Percentiles rank a stretch among this genome's conserved stretches.
These are phyloP conservation scores for Didymella exigua DNA, from an alignment of 2,329 filamentous ascomycete species.

Conservation along the genomic window DNA sequence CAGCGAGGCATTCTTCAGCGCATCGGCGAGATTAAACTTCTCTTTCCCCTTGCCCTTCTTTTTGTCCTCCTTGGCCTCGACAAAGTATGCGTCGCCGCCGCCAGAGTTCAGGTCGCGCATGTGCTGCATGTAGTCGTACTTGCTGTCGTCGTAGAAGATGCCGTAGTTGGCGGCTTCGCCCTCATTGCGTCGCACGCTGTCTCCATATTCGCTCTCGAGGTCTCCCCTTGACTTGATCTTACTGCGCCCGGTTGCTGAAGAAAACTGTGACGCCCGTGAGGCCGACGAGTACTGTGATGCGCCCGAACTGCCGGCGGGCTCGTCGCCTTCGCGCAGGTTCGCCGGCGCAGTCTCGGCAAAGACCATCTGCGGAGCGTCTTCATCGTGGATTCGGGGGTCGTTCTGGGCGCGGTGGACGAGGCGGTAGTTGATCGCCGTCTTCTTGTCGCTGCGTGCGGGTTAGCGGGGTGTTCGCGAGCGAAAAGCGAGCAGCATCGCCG, in stretches of 20 bases:
- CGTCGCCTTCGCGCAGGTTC: conserved; percentile 38
- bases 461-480: conserved; percentile 31
- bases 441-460: conserved; percentile 71
- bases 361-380: conserved; percentile 85
- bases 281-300: conserved; percentile 51
- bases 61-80: conserved; percentile 71
- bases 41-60: conserved; percentile 74
- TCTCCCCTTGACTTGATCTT: conserved; percentile 74
- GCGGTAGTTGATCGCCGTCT: conserved; percentile 88
- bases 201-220: conserved; percentile 74
- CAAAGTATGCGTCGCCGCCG: conserved; percentile 76
- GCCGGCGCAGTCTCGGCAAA: conserved; percentile 69
- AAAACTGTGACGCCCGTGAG: conserved; percentile 11
- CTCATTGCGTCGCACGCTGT: conserved; percentile 80
- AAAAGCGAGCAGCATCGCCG: background rate
- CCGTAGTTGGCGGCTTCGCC: conserved; percentile 95
- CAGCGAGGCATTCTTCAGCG: conserved; percentile 63
- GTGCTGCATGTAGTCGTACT: conserved; percentile 99
- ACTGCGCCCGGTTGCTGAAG: conserved; percentile 46
- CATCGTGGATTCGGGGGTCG: conserved; percentile 95
- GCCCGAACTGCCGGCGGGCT: conserved; percentile 54
- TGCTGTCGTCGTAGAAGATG: conserved; percentile 90
- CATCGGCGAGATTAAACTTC: conserved; percentile 82
- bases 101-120: conserved; percentile 77
- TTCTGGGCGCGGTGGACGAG: conserved; percentile 96